Conservation (phyloP, 2,329 filamentous ascomycete genomes). For the Aureobasidium sp. region DNA sequence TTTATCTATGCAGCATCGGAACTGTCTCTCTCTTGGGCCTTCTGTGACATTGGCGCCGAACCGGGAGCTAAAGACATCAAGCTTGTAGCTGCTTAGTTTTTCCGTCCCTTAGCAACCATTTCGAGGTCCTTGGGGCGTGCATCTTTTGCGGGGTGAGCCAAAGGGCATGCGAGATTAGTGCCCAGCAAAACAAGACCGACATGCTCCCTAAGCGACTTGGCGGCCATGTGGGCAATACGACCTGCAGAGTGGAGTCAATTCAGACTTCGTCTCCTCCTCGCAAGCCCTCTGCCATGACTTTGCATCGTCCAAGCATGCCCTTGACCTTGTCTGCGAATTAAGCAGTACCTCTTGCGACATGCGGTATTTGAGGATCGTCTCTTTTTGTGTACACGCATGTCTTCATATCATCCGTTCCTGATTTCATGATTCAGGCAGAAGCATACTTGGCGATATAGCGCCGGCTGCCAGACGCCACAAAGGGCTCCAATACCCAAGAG, state of each 20-base stretch:
- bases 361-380: neutral
- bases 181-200: too few relatives aligned
- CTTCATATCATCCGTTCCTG: neutral
- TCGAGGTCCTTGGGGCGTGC: too few relatives aligned
- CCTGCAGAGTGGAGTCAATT: neutral
- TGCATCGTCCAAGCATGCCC: neutral
- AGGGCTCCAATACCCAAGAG: neutral
- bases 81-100: too few relatives aligned
- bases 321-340: neutral
- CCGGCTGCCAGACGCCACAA: neutral
- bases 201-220: neutral
- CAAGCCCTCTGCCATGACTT: neutral
- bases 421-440: neutral
- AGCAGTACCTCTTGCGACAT: neutral
- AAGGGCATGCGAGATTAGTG: too few relatives aligned
- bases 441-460: neutral
- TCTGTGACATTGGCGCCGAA: neutral
- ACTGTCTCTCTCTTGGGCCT: neutral
- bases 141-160: too few relatives aligned
- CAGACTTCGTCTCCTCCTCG: neutral
- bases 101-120: too few relatives aligned
- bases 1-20: too few relatives aligned
- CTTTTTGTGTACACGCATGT: neutral
- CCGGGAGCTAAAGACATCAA: neutral
- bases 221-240: neutral